Evolutionary conservation across 2,329 filamentous ascomycete species (phyloP).

Genomic region (Colletotrichum sp.): DNA sequence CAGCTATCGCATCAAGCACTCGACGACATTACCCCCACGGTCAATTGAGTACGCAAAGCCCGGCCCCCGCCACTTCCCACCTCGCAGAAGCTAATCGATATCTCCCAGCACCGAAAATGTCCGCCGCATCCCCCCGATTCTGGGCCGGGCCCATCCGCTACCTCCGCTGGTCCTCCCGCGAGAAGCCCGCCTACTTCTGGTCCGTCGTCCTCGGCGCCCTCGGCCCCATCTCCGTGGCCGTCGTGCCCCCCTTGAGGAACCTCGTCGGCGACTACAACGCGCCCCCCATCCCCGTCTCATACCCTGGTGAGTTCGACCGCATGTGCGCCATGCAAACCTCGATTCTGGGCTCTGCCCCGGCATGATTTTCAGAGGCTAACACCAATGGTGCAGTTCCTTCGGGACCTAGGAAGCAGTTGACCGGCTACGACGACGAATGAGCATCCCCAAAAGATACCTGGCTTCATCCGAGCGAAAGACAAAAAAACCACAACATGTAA

Average conservation of each 20-base stretch:
- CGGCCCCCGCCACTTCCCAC: neutral
- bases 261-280: constrained; percentile 77
- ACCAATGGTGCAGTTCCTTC: constrained; percentile 52
- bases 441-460: neutral
- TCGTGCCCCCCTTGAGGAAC: constrained; percentile 76
- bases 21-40: constrained; percentile 9
- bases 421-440: constrained; percentile 64
- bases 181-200: constrained; percentile 92
- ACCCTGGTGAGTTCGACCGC: constrained; percentile 76
- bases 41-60: constrained; percentile 40
- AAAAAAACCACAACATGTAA: constrained; percentile 21
- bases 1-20: constrained; percentile 11
- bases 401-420: constrained; percentile 63
- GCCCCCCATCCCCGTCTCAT: constrained; percentile 81
- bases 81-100: neutral
- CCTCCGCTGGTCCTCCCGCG: constrained; percentile 84
- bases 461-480: neutral
- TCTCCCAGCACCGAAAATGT: constrained; percentile 52
- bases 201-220: constrained; percentile 75
- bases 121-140: constrained; percentile 73
- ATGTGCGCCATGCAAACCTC: neutral
- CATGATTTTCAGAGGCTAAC: neutral
- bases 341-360: neutral
- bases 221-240: constrained; percentile 74
- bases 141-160: constrained; percentile 85